Evolutionary conservation across 805 yeast genomes (phyloP).

Genomic region (Nakazawaea ambrosiae): DNA sequence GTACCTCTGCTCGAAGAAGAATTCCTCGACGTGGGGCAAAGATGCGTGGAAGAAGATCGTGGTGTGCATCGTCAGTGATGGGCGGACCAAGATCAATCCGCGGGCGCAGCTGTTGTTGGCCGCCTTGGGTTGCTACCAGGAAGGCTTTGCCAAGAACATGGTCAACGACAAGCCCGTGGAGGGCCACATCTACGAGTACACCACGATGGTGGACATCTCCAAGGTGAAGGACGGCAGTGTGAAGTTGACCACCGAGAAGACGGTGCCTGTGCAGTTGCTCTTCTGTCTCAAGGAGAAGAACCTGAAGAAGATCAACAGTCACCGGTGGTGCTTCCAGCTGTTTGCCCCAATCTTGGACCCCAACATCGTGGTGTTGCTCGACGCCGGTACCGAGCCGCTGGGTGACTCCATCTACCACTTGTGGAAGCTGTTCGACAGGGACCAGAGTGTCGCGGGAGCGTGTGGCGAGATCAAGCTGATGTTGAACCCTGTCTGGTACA

Average conservation of each 20-base stretch:
- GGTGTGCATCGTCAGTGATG: conserved; percentile 86
- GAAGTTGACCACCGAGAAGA: conserved; percentile 57
- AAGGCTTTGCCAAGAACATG: conserved; percentile 89
- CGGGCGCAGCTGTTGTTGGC: conserved; percentile 75
- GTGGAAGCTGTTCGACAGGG: conserved; percentile 80
- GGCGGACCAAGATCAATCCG: conserved; percentile 76
- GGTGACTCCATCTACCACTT: conserved; percentile 77
- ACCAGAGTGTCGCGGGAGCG: conserved; percentile 87
- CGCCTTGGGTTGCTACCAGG: conserved; percentile 88
- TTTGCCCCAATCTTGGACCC: conserved; percentile 81
- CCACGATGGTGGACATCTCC: conserved; percentile 83
- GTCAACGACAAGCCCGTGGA: conserved; percentile 77
- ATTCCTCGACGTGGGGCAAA: conserved; percentile 81
- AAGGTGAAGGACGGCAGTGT: conserved; percentile 55
- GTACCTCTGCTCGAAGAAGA: conserved; percentile 58
- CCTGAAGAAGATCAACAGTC: conserved; percentile 87
- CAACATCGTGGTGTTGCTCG: conserved; percentile 73
- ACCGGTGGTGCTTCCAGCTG: conserved; percentile 95
- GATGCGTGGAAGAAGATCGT: conserved; percentile 94
- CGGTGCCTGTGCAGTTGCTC: conserved; percentile 78
- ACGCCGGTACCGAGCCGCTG: conserved; percentile 92
- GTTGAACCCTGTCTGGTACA: conserved; percentile 46
- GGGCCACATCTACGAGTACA: conserved; percentile 89
- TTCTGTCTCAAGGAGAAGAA: conserved; percentile 89
- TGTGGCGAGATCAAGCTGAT: conserved; percentile 95